Conservation (phyloP, 106 monocot species). For the Triglochin maritima region DNA sequence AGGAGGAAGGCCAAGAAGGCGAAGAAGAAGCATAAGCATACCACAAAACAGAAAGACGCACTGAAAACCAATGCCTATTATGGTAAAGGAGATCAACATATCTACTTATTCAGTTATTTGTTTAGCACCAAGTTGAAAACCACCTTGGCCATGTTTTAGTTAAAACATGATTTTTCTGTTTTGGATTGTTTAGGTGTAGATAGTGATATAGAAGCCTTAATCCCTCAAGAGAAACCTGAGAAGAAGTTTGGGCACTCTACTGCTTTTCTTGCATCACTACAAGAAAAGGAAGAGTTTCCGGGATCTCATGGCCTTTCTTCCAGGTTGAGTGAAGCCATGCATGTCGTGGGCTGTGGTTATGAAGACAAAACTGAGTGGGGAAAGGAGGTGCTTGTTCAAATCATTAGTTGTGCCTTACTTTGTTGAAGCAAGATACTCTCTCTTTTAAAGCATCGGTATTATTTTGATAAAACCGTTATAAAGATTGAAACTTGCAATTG, state of each 20-base stretch:
- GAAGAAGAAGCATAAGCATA: conserved; percentile 27
- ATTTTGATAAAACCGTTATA: too few species aligned
- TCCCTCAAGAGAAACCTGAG: conserved; percentile 44
- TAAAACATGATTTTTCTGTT: not conserved
- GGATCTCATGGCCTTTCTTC: conserved; percentile 15
- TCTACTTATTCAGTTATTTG: too few species aligned
- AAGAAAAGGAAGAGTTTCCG: conserved; percentile 28
- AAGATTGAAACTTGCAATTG: too few species aligned
- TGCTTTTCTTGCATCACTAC: conserved; percentile 52
- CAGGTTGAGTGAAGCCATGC: conserved; percentile 47
- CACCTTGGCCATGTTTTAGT: not conserved
- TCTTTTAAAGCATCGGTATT: too few species aligned
- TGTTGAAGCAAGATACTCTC: too few species aligned
- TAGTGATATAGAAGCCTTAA: conserved; percentile 19
- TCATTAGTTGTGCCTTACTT: too few species aligned
- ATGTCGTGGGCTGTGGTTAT: conserved; percentile 74
- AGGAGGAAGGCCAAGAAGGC: conserved; percentile 34
- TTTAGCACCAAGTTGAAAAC: too few species aligned
- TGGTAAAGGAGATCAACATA: conserved; percentile 28
- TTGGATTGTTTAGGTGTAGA: not conserved
- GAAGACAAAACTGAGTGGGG: conserved; percentile 89
- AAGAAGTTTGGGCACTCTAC: conserved; percentile 83
- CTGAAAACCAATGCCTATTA: conserved; percentile 56
- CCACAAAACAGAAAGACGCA: conserved; percentile 35
- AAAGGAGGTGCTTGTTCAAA: conserved; percentile 40